These are phyloP conservation scores for Calonectria fujianensis DNA, from an alignment of 2,329 filamentous ascomycete species.

Conservation along the genomic window DNA sequence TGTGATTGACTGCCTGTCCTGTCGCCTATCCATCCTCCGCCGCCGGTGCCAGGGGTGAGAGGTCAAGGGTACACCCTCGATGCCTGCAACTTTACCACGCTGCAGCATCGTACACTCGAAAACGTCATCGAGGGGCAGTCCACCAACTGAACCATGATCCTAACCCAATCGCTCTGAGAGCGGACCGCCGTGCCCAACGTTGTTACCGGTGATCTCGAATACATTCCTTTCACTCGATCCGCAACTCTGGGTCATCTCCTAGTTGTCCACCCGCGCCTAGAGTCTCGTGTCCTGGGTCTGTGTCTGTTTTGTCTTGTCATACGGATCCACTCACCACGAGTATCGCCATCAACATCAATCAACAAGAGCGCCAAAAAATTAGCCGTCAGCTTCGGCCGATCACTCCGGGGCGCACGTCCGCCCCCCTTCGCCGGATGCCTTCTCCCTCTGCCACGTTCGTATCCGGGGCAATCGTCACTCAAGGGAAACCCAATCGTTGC, in stretches of 20 bases:
- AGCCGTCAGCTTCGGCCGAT: constrained; percentile 18
- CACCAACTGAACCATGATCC: constrained; percentile 17
- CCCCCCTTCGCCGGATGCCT: not conserved
- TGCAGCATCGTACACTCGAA: constrained; percentile 33
- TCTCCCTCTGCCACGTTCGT: constrained; percentile 20
- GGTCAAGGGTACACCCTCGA: constrained; percentile 37
- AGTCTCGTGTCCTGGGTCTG: constrained; percentile 29
- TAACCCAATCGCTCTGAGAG: constrained; percentile 7
- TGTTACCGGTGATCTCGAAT: constrained; percentile 45
- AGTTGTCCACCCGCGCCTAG: constrained; percentile 14
- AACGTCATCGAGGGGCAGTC: constrained; percentile 55
- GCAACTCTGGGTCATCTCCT: constrained; percentile 9
- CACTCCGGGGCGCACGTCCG: constrained; percentile 18
- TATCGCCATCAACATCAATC: constrained; percentile 32
- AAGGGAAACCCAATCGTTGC: constrained; percentile 20
- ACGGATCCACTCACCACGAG: constrained; percentile 39
- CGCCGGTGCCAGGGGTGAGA: constrained; percentile 31
- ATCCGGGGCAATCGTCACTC: constrained; percentile 35
- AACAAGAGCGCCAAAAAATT: constrained; percentile 19
- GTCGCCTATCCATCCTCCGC: constrained; percentile 33
- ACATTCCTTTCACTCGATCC: constrained; percentile 3
- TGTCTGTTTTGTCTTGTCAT: constrained; percentile 36
- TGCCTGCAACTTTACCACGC: constrained; percentile 27
- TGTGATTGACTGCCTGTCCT: constrained; percentile 41
- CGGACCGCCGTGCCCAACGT: not conserved